Base-by-base conservation (phyloP, 2,329 filamentous ascomycete genomes). In the Grosmannia penicillata region DNA sequence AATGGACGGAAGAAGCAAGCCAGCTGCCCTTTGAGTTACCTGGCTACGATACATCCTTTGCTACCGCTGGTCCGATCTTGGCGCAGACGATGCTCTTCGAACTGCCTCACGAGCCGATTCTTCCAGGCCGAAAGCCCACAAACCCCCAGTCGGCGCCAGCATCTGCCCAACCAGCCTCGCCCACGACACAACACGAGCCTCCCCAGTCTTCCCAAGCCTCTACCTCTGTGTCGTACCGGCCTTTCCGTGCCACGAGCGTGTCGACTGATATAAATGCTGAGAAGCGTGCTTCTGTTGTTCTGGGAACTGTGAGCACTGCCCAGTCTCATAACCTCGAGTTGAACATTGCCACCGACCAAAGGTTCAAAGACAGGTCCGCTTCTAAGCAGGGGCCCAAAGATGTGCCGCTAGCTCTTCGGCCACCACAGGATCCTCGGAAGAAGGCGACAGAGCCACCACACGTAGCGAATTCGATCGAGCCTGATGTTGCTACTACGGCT, bases 11-110 rank as follows among this genome's bases (percentile, higher is more conserved):
- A 6, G 65, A 70, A 43, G 52, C 49, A 11, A 53, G 66, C 29
- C 65, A 65, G 1, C 51, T 59, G 0, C 60, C 64, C 0, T 56
- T 66, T 4, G 66, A 70, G 47, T 58, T 70, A 44, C 58, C 54
- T 1, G 61, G 60, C 33, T 55, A 56, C 21, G 51, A 52, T 7
- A 46, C 7, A 47, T 60, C 5, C 32, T 55, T 58, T 1, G 25
- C 42, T 50, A 18, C 29, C 18, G 28, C 15, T 18, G 39, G 38
- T 29, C 30, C 38, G 4, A n/a, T 26, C 32, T 15, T 8, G 13
- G 37, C 27, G 10, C 43, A 48, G 18, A 13, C 44, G 26, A 42
- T 45, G 8, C 48, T 52, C 10, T 55, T 59, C 19, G 61, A 71
- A 51, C 42, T 67, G 21, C 56, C 61, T 3, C 50, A 55, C 43